Evolutionary conservation across 129 eudicot genomes (phyloP).

Genomic region (Ambrosia artemisiifolia): DNA sequence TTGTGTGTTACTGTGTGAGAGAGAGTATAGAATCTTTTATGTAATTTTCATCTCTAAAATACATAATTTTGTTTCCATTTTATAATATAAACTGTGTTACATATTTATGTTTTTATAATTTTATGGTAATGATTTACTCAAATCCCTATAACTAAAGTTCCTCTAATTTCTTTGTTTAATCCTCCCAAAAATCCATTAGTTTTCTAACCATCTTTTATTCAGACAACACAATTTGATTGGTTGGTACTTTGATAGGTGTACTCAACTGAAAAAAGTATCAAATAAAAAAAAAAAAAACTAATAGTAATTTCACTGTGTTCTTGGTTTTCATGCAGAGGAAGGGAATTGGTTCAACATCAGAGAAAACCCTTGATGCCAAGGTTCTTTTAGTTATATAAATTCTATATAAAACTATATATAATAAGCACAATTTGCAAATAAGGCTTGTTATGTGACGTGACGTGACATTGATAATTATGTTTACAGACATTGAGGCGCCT

Average conservation of each 20-base stretch:
- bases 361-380: constrained; percentile 82
- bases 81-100: constrained; percentile 10
- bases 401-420: background rate
- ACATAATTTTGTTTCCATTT: constrained; percentile 17
- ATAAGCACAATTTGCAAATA: background rate
- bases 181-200: too few relatives aligned
- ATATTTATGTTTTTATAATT: constrained; percentile 24
- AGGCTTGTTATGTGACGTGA: background rate
- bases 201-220: background rate
- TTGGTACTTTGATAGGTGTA: too few relatives aligned
- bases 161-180: background rate
- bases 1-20: constrained; percentile 14
- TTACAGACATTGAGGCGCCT: constrained; percentile 90
- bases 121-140: constrained; percentile 39
- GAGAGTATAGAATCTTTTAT: constrained; percentile 15
- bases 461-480: background rate
- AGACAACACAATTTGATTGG: background rate
- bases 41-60: constrained; percentile 13
- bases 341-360: constrained; percentile 71
- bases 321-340: constrained; percentile 54
- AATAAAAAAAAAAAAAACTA: background rate
- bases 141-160: constrained; percentile 62
- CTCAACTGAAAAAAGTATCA: background rate
- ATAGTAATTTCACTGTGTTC: background rate
- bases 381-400: constrained; percentile 33